Base-by-base conservation (phyloP, 2,329 filamentous ascomycete genomes). In the Aspergillus sp. region DNA sequence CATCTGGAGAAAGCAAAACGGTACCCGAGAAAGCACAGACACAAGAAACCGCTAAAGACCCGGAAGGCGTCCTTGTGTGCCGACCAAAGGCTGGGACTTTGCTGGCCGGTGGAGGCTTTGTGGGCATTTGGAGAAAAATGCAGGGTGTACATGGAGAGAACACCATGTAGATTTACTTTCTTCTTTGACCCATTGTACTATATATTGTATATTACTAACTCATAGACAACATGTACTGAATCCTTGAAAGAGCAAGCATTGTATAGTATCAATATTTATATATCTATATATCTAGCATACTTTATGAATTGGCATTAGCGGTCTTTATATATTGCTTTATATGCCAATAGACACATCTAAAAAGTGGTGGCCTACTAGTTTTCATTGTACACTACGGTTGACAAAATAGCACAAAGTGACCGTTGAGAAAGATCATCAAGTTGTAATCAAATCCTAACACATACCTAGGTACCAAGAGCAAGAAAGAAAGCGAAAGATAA, bases 31-130 rank as follows among this genome's bases (percentile, higher is more conserved):
- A 39, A 21, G 21, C 60, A 25, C 58, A 59, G 41, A 27, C 58
- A 12, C 51, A 56, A 21, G 14, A 37, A n/a, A 5, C 14, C 6
- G 27, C 54, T 2, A 67, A 66, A 45, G 64, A 65, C 39, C 58
- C 67, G 19, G 72, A 75, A 4, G 74, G 70, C 59, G 76, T 79
- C 39, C 75, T 82, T 63, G 73, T 84, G n/a, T 83, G 81, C 60
- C 74, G 81, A 55, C 82, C 81, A 2, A 82, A 80, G 61, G 80
- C 81, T 53, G 81, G 81, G 8, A 62, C 73, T 8, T 70, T 73
- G 49, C 74, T 80, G 41, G 68, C 75, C 7, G 81, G 80, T 12
- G 81, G 81, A 44, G 81, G 81, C 3, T 84, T 84, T 62, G 69
- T 84, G 50, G 81, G 76, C 2, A 64, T 83, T 33, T 84, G 77